A percentile compares a stretch with the other conserved stretches of the same genome.
Evolutionary conservation across 176 grass and related monocot genomes (phyloP).

Genomic region (Aegilops umbellulata): DNA sequence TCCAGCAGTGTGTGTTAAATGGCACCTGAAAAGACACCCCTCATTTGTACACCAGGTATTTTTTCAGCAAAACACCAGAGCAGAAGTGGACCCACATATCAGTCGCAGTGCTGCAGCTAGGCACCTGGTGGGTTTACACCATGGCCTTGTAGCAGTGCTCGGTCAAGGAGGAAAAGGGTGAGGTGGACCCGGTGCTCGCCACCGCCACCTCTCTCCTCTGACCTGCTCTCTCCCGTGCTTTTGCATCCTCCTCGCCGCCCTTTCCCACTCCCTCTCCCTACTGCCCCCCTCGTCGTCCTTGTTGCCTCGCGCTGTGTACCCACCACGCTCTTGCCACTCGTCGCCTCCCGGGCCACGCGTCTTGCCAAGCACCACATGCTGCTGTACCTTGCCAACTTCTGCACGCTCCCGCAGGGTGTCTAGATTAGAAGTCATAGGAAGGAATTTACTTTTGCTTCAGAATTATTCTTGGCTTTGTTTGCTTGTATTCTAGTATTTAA

Average conservation of each 20-base stretch:
- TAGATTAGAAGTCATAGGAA: not conserved
- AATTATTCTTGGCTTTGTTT: slow-evolving; percentile 1
- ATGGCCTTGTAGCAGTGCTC: too few relatives aligned
- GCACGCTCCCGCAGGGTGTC: slow-evolving; percentile 31
- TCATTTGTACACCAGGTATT: too few relatives aligned
- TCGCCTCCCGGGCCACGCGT: slow-evolving; percentile 34
- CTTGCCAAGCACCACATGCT: slow-evolving; percentile 37
- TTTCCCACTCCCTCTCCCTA: slow-evolving; percentile 33
- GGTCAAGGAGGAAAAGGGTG: too few relatives aligned
- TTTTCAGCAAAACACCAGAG: too few relatives aligned
- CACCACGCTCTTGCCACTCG: slow-evolving; percentile 26
- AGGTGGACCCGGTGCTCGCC: slow-evolving; percentile 29
- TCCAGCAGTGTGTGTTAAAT: too few relatives aligned
- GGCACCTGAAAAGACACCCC: too few relatives aligned
- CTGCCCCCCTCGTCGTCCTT: slow-evolving; percentile 5
- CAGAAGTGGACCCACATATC: too few relatives aligned
- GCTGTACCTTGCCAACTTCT: slow-evolving; percentile 36
- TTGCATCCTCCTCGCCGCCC: slow-evolving; percentile 26
- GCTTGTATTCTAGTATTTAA: not conserved
- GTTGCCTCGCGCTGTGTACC: slow-evolving; percentile 35
- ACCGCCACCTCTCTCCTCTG: slow-evolving; percentile 24
- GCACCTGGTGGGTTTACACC: too few relatives aligned
- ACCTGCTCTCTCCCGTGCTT: slow-evolving; percentile 23
- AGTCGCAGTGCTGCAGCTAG: too few relatives aligned
- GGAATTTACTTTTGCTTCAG: not conserved